Base-by-base conservation (phyloP, 306 rosid genomes). In the Cicer chorassanicum region DNA sequence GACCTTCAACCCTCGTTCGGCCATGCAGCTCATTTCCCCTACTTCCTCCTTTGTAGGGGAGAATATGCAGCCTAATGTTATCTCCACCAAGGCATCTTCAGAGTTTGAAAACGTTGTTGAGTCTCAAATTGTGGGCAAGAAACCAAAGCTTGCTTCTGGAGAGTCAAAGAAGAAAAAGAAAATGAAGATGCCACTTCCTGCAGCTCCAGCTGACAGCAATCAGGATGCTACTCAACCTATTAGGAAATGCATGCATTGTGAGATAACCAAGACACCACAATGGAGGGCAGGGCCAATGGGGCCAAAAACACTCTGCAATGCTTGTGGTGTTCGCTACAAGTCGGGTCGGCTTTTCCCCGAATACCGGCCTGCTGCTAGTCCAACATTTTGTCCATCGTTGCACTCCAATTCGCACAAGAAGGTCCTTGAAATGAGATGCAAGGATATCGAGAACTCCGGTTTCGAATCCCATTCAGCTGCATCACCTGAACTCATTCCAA, bases 251-350 rank as follows among this genome's bases (percentile, higher is more conserved):
- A 83, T 88, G 91, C 98, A 94, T 81, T 94, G 98, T 74, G 98
- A 94, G 86, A 88, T 94, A 55, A 94, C 96, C 9, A 94, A 94
- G 90, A 94, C 97, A 24, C 99, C 98, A 29, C 96, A 94, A 66
- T 94, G 99, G 99, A 82, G 99, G 81, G 99, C 99, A 11, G 99
- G 99, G 6, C 99, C 99, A 45, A 80, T 92, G 89, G 98, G 96
- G 64, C 99, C 97, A 0, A 94, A 94, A 87, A 92, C 97, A 62
- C 92, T 94, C 1, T 94, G 99, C 84, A 94, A 94, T 56, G 99
- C 99, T 0, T 94, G 99, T 13, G 97, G 99, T 9, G 99, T 94
- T 14, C 93, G 97, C 44, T 89, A 77, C 87, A 94, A 94, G 77
- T 94, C 99, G 0, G 97, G 99, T 8, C 78, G 98, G 68, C 98